Base-by-base conservation (phyloP, 2,329 filamentous ascomycete species). In the Cladosporium halotolerans region DNA sequence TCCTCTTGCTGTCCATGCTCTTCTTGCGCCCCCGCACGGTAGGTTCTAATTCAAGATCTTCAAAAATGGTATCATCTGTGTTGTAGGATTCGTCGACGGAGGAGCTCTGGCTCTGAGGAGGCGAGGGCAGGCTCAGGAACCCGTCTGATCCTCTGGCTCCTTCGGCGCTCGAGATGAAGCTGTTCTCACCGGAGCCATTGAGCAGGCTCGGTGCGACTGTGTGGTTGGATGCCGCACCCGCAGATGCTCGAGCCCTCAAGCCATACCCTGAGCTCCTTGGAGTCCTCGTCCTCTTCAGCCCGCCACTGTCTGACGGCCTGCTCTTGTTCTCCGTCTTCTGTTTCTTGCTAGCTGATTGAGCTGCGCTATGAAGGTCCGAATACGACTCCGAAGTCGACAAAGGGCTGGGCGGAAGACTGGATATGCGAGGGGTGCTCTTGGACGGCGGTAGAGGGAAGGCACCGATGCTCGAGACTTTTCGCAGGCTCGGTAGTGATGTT, bases 401-500 rank as follows among this genome's bases (percentile, higher is more conserved):
- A 62, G 64, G 78, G 70, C 66, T 80, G 52, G 78, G 81, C 48
- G 81, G 88, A 53, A 83, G 74, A 71, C 79, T 89, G 62, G 74
- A 74, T 45, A 76, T 72, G 59, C 80, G 78, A 51, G 72, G 77
- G 51, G 79, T 78, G 45, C 83, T 81, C 60, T 84, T 84, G 36
- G 36, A 28, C 11, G 92, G 92, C 11, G 92, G 92, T 59, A 95
- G 88, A 31, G 92, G 92, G 66, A 97, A 96, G 1, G 89, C 85
- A 66, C 91, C 92, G 65, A 96, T 95, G 76, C 91, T 96, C 64
- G 95, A 86, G 1, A 88, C 88, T 72, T 95, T 95, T 57, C 90
- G 83, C 52, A 96, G 72, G 9, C 38, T 40, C 3, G 56, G 45
- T 18, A 55, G 34, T 48, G 58, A 56, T 16, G 55, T 40, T 34